Percentiles rank a stretch among this genome's conserved stretches.
Evolutionary conservation across 805 yeast genomes (phyloP).

Genomic region (Saccharomycopsis javanensis): DNA sequence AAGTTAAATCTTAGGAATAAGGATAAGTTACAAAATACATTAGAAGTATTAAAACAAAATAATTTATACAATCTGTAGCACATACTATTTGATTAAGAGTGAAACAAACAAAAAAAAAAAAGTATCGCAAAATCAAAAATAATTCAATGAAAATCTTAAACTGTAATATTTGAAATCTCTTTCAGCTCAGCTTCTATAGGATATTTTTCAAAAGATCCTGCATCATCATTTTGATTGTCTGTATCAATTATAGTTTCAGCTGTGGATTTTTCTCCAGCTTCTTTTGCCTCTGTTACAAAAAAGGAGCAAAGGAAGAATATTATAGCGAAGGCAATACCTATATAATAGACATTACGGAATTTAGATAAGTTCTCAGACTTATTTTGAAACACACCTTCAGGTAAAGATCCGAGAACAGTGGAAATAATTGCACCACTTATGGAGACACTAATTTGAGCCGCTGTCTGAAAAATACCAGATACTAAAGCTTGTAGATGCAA

Average conservation of each 20-base stretch:
- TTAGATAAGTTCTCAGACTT: neutral
- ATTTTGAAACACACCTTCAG: neutral
- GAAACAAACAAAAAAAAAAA: no score
- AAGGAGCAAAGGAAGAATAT: neutral
- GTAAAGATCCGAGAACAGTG: constrained; percentile 24
- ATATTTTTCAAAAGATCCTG: no score
- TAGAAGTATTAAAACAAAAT: no score
- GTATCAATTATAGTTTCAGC: neutral
- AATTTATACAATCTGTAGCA: no score
- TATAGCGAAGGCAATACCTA: neutral
- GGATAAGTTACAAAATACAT: no score
- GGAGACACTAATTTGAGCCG: constrained; percentile 28
- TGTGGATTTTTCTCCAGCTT: neutral
- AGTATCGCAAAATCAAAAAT: no score
- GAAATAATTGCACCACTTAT: constrained; percentile 25
- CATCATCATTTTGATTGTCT: neutral
- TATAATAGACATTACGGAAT: constrained; percentile 2
- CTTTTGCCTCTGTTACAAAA: neutral
- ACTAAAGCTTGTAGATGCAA: constrained; percentile 32
- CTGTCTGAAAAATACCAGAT: constrained; percentile 29
- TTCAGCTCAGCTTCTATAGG: no score
- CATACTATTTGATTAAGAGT: no score
- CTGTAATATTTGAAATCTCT: no score
- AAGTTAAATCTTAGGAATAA: no score
- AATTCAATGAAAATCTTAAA: no score